phyloP scores from a whole-genome alignment of 2,329 filamentous ascomycete genomes.

The Didymella glomerata region DNA sequence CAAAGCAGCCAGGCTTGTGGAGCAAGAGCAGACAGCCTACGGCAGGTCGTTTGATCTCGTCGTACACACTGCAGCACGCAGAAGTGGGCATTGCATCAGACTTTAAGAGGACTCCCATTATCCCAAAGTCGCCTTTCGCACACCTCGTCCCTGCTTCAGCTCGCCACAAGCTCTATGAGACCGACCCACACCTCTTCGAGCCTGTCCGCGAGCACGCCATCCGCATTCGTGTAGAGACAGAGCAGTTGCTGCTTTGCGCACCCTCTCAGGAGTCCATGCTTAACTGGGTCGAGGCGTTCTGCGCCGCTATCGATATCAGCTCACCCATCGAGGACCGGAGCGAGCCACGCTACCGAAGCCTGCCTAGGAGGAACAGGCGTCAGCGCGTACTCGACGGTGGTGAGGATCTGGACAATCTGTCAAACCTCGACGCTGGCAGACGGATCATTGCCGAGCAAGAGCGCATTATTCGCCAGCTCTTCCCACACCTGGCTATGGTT shows the following conservation, averaged over 20 bases:
- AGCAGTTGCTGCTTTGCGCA: conserved; percentile 76
- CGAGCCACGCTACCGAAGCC: conserved; percentile 56
- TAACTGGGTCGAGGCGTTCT: conserved; percentile 71
- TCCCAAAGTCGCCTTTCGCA: conserved; percentile 56
- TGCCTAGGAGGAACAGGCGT: conserved; percentile 55
- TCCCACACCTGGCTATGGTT: conserved; percentile 52
- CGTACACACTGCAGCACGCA: conserved; percentile 77
- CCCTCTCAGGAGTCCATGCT: conserved; percentile 71
- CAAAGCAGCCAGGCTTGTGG: conserved; percentile 62
- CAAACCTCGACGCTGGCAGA: conserved; percentile 44
- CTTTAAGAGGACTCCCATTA: conserved; percentile 66
- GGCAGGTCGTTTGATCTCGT: conserved; percentile 67
- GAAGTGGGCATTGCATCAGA: conserved; percentile 78
- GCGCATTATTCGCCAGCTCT: conserved; percentile 57
- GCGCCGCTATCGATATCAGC: conserved; percentile 77
- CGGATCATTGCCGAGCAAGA: conserved; percentile 59
- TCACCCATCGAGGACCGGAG: conserved; percentile 73
- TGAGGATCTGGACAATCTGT: conserved; percentile 45
- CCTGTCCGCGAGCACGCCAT: conserved; percentile 67
- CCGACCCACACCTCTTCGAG: conserved; percentile 58
- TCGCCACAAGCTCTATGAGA: conserved; percentile 53
- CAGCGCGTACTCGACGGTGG: conserved; percentile 49
- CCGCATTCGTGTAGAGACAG: conserved; percentile 74
- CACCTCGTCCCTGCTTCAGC: conserved; percentile 55
- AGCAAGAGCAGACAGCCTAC: conserved; percentile 60